phyloP scores from a whole-genome alignment of 2,329 filamentous ascomycete species.

The Epichloe brachyelytri region DNA sequence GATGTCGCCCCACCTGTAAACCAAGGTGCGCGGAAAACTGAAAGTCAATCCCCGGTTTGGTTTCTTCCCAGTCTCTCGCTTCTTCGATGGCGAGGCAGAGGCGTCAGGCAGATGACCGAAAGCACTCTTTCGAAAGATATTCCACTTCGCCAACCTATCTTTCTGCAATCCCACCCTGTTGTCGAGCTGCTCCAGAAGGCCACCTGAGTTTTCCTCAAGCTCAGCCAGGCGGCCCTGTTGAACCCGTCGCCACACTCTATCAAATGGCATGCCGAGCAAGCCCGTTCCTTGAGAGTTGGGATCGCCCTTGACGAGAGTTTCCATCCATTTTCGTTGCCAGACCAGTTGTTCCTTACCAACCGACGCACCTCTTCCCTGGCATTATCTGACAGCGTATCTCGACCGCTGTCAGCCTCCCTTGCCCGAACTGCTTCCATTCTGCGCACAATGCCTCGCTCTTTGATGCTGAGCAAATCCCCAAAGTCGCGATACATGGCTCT shows the following conservation, averaged over 20 bases:
- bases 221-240: conserved; percentile 45
- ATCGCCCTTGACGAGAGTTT: conserved; percentile 57
- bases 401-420: conserved; percentile 13
- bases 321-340: conserved; percentile 63
- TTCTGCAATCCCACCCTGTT: conserved; percentile 52
- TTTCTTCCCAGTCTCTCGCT: conserved; percentile 8
- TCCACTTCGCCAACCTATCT: conserved; percentile 59
- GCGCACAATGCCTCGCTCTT: conserved; percentile 43
- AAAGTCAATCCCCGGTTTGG: conserved; percentile 33
- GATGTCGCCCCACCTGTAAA: conserved; percentile 27
- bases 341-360: conserved; percentile 60
- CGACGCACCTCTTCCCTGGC: conserved; percentile 40
- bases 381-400: conserved; percentile 27
- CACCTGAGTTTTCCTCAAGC: conserved; percentile 36
- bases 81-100: conserved; percentile 14
- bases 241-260: conserved; percentile 57
- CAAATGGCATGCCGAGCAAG: conserved; percentile 54
- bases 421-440: conserved; percentile 35
- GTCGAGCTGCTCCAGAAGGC: conserved; percentile 60
- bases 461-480: conserved; percentile 47
- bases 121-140: conserved; percentile 44
- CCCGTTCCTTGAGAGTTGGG: conserved; percentile 41
- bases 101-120: conserved; percentile 21
- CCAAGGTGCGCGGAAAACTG: conserved; percentile 39
- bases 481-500: conserved; percentile 50